These are phyloP conservation scores for Microglena sp. DNA, from an alignment of 139 green algal species.

Conservation along the genomic window DNA sequence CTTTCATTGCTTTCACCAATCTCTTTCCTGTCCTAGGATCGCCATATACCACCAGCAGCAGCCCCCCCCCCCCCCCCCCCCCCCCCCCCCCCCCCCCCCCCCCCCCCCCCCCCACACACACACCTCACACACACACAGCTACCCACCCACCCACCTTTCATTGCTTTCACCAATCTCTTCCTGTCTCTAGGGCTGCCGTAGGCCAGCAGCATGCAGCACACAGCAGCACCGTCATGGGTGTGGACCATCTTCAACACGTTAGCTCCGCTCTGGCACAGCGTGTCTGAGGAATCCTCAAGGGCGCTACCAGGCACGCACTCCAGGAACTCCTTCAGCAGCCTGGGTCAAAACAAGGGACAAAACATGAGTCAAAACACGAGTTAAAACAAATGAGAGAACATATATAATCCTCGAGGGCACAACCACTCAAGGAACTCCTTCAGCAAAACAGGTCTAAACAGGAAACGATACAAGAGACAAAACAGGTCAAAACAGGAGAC, in stretches of 20 bases:
- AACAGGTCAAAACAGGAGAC: too few relatives aligned
- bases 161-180: conserved; percentile 67
- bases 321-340: conserved; percentile 76
- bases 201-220: conserved; percentile 53
- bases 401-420: too few relatives aligned
- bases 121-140: not conserved
- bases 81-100: too few relatives aligned
- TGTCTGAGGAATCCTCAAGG: conserved; percentile 65
- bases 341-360: conserved; percentile 16
- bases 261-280: conserved; percentile 47
- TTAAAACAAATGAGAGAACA: not conserved
- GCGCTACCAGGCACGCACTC: conserved; percentile 37
- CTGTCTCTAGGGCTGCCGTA: conserved; percentile 69
- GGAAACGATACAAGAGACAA: too few relatives aligned
- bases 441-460: too few relatives aligned
- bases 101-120: not conserved
- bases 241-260: conserved; percentile 81
- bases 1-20: not conserved
- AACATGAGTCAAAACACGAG: too few relatives aligned
- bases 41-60: too few relatives aligned
- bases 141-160: too few relatives aligned
- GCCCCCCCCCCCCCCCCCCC: too few relatives aligned
- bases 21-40: too few relatives aligned
- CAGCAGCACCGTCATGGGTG: conserved; percentile 67
- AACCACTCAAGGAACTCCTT: too few relatives aligned